phyloP scores from a whole-genome alignment of 305 asterid species.

The Nicotiana rustica region DNA sequence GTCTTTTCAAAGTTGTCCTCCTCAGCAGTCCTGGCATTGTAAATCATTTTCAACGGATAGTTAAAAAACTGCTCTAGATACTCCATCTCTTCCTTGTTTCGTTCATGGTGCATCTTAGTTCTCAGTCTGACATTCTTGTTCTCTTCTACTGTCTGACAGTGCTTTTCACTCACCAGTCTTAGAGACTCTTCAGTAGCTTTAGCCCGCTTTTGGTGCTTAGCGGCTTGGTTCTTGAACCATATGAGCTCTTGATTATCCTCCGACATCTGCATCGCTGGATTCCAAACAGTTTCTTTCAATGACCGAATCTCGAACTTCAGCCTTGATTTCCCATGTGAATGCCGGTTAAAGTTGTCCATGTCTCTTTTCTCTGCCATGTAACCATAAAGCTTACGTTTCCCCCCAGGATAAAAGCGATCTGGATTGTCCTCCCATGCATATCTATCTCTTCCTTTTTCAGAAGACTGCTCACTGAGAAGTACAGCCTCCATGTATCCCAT shows the following conservation, averaged over 20 bases:
- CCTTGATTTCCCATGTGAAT: constrained; percentile 68
- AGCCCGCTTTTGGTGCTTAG: constrained; percentile 57
- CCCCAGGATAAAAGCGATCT: constrained; percentile 56
- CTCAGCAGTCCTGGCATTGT: constrained; percentile 52
- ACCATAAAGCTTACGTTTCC: constrained; percentile 73
- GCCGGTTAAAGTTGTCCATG: constrained; percentile 66
- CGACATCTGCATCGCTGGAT: constrained; percentile 73
- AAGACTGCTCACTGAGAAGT: constrained; percentile 68
- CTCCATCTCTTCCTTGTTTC: constrained; percentile 80
- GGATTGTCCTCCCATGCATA: constrained; percentile 60
- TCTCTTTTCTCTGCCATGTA: constrained; percentile 68
- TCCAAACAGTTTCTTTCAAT: constrained; percentile 66
- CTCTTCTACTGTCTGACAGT: constrained; percentile 52
- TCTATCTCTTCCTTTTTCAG: constrained; percentile 53
- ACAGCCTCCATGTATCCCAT: constrained; percentile 78
- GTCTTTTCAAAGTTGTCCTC: constrained; percentile 69
- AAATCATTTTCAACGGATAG: constrained; percentile 53
- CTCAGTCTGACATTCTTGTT: constrained; percentile 49
- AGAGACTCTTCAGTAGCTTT: constrained; percentile 61
- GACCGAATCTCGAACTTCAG: constrained; percentile 71
- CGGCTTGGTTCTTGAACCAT: constrained; percentile 58
- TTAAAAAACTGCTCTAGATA: constrained; percentile 61
- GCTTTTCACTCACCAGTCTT: constrained; percentile 48
- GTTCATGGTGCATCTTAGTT: constrained; percentile 59
- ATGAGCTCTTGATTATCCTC: constrained; percentile 77